Conservation (phyloP, 371 early-diverging fungal genomes). For the Gilbertella persicaria region DNA sequence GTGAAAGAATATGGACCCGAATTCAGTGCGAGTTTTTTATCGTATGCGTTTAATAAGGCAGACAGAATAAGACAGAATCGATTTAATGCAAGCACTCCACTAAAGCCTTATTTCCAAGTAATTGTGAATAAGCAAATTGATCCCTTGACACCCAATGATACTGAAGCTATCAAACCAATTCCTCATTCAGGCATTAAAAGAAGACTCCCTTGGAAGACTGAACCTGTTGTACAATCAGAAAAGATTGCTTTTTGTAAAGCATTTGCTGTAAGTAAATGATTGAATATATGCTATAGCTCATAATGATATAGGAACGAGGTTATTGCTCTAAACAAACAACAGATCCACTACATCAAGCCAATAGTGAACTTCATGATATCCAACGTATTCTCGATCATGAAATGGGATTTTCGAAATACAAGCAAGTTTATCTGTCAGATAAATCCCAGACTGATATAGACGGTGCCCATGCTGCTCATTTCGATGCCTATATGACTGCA, state of each 20-base stretch:
- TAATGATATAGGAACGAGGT: conserved; percentile 15
- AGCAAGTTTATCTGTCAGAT: conserved; percentile 4
- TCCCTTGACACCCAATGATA: too few relatives aligned
- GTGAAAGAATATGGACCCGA: conserved; percentile 50
- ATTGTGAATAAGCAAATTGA: conserved; percentile 2
- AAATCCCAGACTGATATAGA: not conserved
- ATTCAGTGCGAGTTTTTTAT: conserved; percentile 56
- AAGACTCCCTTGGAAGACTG: not conserved
- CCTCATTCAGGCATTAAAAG: not conserved
- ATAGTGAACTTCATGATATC: conserved; percentile 4
- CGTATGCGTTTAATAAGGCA: conserved; percentile 80
- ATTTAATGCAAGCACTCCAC: not conserved
- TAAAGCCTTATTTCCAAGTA: conserved; percentile 13
- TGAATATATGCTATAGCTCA: not conserved
- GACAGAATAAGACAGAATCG: conserved; percentile 27
- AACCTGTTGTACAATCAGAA: not conserved
- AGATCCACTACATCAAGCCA: not conserved
- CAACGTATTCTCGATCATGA: conserved; percentile 13
- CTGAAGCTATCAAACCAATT: not conserved
- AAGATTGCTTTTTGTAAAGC: conserved; percentile 54
- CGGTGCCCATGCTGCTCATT: conserved; percentile 79
- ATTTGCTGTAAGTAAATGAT: conserved; percentile 63
- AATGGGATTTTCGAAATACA: conserved; percentile 8
- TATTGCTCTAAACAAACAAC: not conserved
- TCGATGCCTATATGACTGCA: conserved; percentile 96